phyloP scores from a whole-genome alignment of 2,329 filamentous ascomycete species.

The Cladophialophora yegresii region DNA sequence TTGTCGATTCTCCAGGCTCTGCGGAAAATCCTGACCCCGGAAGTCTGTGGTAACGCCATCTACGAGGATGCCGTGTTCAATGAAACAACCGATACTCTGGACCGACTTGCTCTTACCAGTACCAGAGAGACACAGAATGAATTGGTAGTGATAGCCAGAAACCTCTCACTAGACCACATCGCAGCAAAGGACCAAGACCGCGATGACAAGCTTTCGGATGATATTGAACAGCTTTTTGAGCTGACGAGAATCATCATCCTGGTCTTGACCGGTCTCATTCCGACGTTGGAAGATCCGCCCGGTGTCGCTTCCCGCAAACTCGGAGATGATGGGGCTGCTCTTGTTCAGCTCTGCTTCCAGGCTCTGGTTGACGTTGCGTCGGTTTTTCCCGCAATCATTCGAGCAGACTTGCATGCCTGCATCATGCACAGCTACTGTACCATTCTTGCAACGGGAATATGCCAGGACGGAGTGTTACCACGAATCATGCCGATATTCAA shows the following conservation, averaged over 20 bases:
- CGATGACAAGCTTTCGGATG: slow-evolving; percentile 83
- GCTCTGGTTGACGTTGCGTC: slow-evolving; percentile 92
- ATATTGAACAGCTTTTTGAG: slow-evolving; percentile 97
- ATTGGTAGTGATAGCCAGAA: slow-evolving; percentile 90
- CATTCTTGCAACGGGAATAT: slow-evolving; percentile 81
- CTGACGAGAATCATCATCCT: slow-evolving; percentile 94
- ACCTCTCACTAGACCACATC: slow-evolving; percentile 85
- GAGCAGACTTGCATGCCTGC: slow-evolving; percentile 91
- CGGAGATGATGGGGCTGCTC: slow-evolving; percentile 74
- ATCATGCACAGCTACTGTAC: slow-evolving; percentile 96
- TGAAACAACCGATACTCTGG: slow-evolving; percentile 93
- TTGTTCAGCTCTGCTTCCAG: slow-evolving; percentile 78
- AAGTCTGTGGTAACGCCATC: slow-evolving; percentile 92
- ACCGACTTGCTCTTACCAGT: slow-evolving; percentile 89
- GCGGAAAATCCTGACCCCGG: slow-evolving; percentile 91
- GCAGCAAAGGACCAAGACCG: slow-evolving; percentile 71
- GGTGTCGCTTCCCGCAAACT: slow-evolving; percentile 36
- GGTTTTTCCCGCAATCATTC: slow-evolving; percentile 95
- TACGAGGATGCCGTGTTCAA: slow-evolving; percentile 95
- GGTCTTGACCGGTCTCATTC: slow-evolving; percentile 82
- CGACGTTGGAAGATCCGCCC: slow-evolving; percentile 63
- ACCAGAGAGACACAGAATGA: slow-evolving; percentile 83
- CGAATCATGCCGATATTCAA: slow-evolving; percentile 89
- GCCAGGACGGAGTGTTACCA: slow-evolving; percentile 85
- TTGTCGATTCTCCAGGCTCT: slow-evolving; percentile 86